Evolutionary conservation across 257 asterid genomes (phyloP).

Genomic region (Fraxinus excelsior): DNA sequence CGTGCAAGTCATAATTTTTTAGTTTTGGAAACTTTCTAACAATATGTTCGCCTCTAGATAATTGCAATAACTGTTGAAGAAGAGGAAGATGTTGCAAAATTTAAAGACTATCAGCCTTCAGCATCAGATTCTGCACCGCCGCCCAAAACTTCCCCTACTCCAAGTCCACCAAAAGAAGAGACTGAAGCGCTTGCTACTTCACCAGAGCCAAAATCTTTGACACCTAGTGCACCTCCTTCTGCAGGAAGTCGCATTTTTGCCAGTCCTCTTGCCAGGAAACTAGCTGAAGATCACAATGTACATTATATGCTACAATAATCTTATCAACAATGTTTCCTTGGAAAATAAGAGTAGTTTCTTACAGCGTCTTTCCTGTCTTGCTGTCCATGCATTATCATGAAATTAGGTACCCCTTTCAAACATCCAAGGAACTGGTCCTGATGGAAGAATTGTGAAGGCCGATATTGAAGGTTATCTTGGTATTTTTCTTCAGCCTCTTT

Average conservation of each 20-base stretch:
- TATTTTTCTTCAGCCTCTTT: slow-evolving; percentile 20
- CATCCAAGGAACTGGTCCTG: slow-evolving; percentile 61
- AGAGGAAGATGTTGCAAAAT: slow-evolving; percentile 72
- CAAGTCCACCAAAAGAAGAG: slow-evolving; percentile 73
- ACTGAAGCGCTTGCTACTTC: slow-evolving; percentile 52
- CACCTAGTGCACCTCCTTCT: slow-evolving; percentile 30
- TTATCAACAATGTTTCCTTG: too few relatives aligned
- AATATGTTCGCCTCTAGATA: slow-evolving; percentile 40
- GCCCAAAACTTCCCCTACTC: slow-evolving; percentile 58
- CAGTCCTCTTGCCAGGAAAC: slow-evolving; percentile 57
- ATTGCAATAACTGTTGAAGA: slow-evolving; percentile 93
- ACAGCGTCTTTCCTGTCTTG: background rate
- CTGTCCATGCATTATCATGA: background rate
- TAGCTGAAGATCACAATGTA: slow-evolving; percentile 54
- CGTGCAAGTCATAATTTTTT: slow-evolving; percentile 6
- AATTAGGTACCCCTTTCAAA: slow-evolving; percentile 47
- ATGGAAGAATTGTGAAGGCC: slow-evolving; percentile 57
- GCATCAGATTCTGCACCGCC: slow-evolving; percentile 65
- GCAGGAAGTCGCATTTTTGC: slow-evolving; percentile 48
- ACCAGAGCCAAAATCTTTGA: slow-evolving; percentile 55
- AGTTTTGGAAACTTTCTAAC: slow-evolving; percentile 25
- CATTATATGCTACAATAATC: background rate
- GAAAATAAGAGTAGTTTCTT: background rate
- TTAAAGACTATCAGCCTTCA: slow-evolving; percentile 73
- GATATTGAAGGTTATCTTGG: slow-evolving; percentile 58